Percentiles rank a stretch among this genome's conserved stretches.
phyloP scores from a whole-genome alignment of 192 early-diverging fungal species.

The Funneliformis geosporum region DNA sequence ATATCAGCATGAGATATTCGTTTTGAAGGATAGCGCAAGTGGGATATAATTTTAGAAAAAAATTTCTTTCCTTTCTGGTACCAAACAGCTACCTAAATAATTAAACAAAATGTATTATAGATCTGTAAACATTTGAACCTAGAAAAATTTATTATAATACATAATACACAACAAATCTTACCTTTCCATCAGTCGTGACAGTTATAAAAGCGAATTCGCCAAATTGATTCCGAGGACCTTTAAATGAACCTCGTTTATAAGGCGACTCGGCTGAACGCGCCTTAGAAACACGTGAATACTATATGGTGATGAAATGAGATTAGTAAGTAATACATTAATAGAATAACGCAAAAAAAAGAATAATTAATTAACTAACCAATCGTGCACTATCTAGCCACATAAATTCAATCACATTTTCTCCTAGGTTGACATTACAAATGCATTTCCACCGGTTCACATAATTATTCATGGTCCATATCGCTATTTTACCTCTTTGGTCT shows the following conservation, averaged over 20 bases:
- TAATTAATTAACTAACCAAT: constrained; percentile 14
- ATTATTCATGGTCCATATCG: constrained; percentile 26
- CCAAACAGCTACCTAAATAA: not conserved
- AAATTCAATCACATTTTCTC: constrained; percentile 16
- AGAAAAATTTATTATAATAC: not conserved
- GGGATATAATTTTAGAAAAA: not conserved
- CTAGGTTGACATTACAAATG: constrained; percentile 17
- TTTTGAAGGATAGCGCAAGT: not conserved
- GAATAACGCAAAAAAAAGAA: no score
- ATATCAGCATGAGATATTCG: constrained; percentile 25
- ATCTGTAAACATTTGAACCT: no score
- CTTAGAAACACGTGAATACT: not conserved
- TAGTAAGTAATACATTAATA: no score
- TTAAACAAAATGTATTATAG: no score
- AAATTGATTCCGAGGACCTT: constrained; percentile 27
- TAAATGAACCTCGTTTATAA: constrained; percentile 23
- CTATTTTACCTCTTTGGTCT: constrained; percentile 19
- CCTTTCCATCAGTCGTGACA: constrained; percentile 23
- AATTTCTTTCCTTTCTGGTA: constrained; percentile 13
- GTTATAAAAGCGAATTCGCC: constrained; percentile 23
- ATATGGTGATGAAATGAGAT: no score
- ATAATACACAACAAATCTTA: not conserved
- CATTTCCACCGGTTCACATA: constrained; percentile 26
- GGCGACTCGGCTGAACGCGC: not conserved
- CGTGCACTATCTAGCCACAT: constrained; percentile 18